Evolutionary conservation across 2,329 filamentous ascomycete species (phyloP).

Genomic region (Colletotrichum tamarilloi): DNA sequence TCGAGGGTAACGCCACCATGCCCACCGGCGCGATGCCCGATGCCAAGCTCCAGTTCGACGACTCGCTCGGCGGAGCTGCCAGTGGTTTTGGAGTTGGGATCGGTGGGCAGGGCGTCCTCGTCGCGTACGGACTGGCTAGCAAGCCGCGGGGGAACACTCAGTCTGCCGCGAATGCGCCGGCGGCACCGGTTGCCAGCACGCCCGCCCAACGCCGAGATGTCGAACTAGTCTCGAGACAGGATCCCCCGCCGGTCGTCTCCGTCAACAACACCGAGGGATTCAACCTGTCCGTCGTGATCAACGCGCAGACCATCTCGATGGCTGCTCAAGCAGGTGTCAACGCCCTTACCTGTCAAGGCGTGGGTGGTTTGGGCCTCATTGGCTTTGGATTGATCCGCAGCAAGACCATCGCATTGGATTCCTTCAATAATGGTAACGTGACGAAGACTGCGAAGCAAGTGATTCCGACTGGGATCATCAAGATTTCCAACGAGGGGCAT

Average conservation of each 20-base stretch:
- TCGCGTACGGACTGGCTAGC: constrained; percentile 43
- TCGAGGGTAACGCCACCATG: constrained; percentile 42
- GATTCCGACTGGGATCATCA: constrained; percentile 41
- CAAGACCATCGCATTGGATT: constrained; percentile 37
- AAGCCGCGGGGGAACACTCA: constrained; percentile 32
- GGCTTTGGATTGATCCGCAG: constrained; percentile 40
- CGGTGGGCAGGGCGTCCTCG: constrained; percentile 46
- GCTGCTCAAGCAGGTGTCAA: constrained; percentile 44
- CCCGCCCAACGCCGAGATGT: constrained; percentile 7
- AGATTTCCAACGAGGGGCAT: constrained; percentile 42
- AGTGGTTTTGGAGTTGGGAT: constrained; percentile 49
- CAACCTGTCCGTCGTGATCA: constrained; percentile 44
- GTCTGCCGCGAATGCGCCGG: background rate
- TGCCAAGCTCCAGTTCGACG: constrained; percentile 45
- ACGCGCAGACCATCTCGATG: constrained; percentile 43
- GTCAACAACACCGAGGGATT: constrained; percentile 33
- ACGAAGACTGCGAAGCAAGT: constrained; percentile 37
- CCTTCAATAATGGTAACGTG: constrained; percentile 14
- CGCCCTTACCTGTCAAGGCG: constrained; percentile 45
- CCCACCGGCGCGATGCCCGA: constrained; percentile 37
- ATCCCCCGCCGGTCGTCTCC: constrained; percentile 25
- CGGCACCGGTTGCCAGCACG: background rate
- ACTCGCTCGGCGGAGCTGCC: constrained; percentile 48
- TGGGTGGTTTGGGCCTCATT: constrained; percentile 46
- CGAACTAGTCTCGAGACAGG: constrained; percentile 12